phyloP scores from a whole-genome alignment of 208 protist species.

The Naegleria fowleri region DNA sequence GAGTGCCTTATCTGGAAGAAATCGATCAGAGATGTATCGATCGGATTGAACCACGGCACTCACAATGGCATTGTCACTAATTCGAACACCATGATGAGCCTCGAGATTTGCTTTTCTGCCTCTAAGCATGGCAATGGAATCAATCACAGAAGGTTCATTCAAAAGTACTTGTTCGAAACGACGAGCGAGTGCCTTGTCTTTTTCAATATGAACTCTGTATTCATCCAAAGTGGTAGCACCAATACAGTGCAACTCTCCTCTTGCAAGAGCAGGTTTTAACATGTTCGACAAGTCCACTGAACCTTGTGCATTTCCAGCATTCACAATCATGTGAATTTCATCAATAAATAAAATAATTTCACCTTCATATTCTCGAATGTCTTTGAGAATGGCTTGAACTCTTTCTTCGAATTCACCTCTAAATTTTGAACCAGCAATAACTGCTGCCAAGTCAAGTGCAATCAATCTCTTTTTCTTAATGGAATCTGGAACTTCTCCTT shows the following conservation, averaged over 20 bases:
- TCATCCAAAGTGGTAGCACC: constrained; percentile 79
- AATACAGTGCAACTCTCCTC: constrained; percentile 66
- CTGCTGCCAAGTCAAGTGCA: constrained; percentile 36
- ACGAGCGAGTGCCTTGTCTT: constrained; percentile 75
- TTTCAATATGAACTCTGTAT: constrained; percentile 74
- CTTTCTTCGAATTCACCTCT: constrained; percentile 87
- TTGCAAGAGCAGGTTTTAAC: constrained; percentile 76
- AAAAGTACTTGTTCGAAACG: constrained; percentile 77
- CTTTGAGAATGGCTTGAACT: constrained; percentile 79
- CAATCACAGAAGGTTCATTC: constrained; percentile 61
- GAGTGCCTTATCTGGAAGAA: constrained; percentile 97
- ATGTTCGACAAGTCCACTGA: constrained; percentile 74
- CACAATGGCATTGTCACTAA: constrained; percentile 55
- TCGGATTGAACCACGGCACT: constrained; percentile 46
- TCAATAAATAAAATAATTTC: constrained; percentile 88
- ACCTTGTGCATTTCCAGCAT: constrained; percentile 50
- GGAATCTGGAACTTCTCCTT: constrained; percentile 77
- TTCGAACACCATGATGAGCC: constrained; percentile 68
- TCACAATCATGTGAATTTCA: constrained; percentile 84
- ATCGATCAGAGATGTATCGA: constrained; percentile 90
- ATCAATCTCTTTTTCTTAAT: constrained; percentile 48
- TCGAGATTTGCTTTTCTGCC: constrained; percentile 59
- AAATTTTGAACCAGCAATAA: constrained; percentile 84
- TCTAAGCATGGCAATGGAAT: constrained; percentile 80
- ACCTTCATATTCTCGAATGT: constrained; percentile 64